Evolutionary conservation across 345 rosid species (phyloP), one percentile per base, ranked within the genome.

Genomic region (Citrus glauca): DNA sequence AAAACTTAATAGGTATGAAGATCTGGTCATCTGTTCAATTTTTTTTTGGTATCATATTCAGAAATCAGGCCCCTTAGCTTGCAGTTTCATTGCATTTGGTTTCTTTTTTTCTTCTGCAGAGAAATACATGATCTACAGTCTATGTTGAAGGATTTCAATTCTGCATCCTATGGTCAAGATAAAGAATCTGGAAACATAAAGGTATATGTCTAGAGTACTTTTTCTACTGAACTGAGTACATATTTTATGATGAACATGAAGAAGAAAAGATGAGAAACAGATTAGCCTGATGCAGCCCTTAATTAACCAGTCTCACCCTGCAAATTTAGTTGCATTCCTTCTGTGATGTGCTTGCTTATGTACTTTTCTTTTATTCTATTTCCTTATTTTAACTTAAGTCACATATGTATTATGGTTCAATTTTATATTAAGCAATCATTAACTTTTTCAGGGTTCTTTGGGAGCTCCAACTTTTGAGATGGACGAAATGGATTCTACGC

Each of bases 1-100:
- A 76, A 90, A 88, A 78, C 91, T 95, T 73, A 82, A 82, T 22
- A 87, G 96, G 97, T 93, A 66, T 85, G 91, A 37, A 72, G 71
- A 61, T 87, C 79, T 71, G 37, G 66, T 77, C 73, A 65, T 48
- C 16, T 69, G 80, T 87, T 59, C 56, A 69, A 61, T 40, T 69
- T 56, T 76, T 48, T 48, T 48, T 62, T 66, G 62, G 63, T 72
- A 76, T 79, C 42, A 20, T 75, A 72, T 56, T 55, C 69, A 68
- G 69, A 60, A 48, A 75, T 66, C 32, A 66, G 40, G 40, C 25
- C 9, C 61, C 33, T 72, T 42, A 28, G 28, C 60, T 48, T 75
- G 77, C 57, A 74, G 69, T 69, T 69, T 79, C 79, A 66, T 62
- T 57, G 32, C 72, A 38, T 74, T 77, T 70, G 60, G 30, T 42